Evolutionary conservation across 2,329 filamentous ascomycete species (phyloP), one percentile per base, ranked within the genome.

Genomic region (Fusarium gaditjirri): DNA sequence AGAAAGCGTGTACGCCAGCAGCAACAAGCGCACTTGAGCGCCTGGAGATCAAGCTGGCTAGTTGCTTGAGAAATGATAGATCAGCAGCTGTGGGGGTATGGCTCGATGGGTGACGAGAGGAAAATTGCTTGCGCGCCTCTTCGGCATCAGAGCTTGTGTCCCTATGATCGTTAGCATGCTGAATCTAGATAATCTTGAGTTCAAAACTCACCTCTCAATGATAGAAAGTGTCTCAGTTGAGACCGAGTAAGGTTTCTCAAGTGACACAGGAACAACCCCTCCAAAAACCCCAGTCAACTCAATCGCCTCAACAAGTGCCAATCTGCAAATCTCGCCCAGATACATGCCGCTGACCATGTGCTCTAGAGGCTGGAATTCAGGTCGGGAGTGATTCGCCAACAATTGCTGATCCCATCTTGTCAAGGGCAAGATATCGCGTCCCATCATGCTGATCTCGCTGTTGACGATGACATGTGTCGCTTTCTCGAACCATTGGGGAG

Each of bases 371-470:
- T 91, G 89, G 69, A 91, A 91, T 29, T 88, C 85, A 1, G 89
- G 89, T 57, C 83, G 82, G 17, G 86, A 83, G 69, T 90, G 90
- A 1, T 79, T 82, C 5, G 82, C 82, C 49, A 86, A 86, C 19
- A 92, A 80, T 9, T 81, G 77, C 23, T 80, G 78, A 70, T 92
- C 90, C 90, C 90, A 92, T 71, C 84, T 85, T 7, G 90, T 92
- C 60, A 88, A 73, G 11, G 90, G 89, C 31, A 92, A 80, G 53
- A 90, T 84, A 62, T 82, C 86, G 55, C 84, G 81, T 19, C 90
- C 90, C 76, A 91, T 91, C 89, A 92, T 92, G 73, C 89, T 87
- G 38, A 92, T 79, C 78, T 92, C 90, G 2, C 89, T 91, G 78
- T 92, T 92, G 73, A 92, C 86, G 66, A 92, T 88, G 62, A 92